phyloP scores from a whole-genome alignment of 2,329 filamentous ascomycete genomes.

The Scytalidium sp. region DNA sequence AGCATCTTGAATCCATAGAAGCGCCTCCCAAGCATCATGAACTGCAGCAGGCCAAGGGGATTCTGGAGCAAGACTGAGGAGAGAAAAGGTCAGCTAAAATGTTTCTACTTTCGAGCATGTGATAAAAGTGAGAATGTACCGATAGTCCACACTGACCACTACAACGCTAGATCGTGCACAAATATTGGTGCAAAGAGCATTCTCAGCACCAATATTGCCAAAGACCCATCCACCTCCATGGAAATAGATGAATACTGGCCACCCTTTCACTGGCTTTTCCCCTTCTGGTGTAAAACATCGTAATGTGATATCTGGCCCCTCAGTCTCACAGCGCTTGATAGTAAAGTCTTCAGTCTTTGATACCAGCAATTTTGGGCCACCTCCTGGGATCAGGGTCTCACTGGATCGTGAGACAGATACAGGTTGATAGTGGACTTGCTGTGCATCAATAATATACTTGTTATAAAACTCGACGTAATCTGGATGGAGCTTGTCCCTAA shows the following conservation, averaged over 20 bases:
- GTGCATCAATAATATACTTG: conserved; percentile 19
- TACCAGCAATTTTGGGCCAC: conserved; percentile 45
- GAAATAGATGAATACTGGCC: conserved; percentile 54
- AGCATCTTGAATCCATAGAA: conserved; percentile 41
- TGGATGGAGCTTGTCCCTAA: conserved; percentile 19
- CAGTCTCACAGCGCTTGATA: conserved; percentile 31
- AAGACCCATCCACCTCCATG: conserved; percentile 59
- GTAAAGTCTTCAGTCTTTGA: conserved; percentile 18
- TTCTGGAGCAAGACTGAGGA: conserved; percentile 50
- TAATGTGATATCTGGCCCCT: conserved; percentile 44
- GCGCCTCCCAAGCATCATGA: conserved; percentile 53
- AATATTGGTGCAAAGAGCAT: conserved; percentile 52
- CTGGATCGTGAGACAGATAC: conserved; percentile 47
- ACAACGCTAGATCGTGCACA: conserved; percentile 47
- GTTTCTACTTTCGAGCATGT: neutral
- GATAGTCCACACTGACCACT: conserved; percentile 53
- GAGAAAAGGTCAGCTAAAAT: conserved; percentile 2
- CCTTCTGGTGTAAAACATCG: conserved; percentile 50
- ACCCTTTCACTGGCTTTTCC: conserved; percentile 40
- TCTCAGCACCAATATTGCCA: conserved; percentile 56
- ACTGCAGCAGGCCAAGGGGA: conserved; percentile 54
- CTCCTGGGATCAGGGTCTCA: conserved; percentile 50
- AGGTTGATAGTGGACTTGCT: conserved; percentile 52
- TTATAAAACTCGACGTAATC: conserved; percentile 23
- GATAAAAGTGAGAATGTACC: conserved; percentile 31